phyloP scores from a whole-genome alignment of 495 filamentous ascomycete genomes.

The Talaromyces trachyspermus region DNA sequence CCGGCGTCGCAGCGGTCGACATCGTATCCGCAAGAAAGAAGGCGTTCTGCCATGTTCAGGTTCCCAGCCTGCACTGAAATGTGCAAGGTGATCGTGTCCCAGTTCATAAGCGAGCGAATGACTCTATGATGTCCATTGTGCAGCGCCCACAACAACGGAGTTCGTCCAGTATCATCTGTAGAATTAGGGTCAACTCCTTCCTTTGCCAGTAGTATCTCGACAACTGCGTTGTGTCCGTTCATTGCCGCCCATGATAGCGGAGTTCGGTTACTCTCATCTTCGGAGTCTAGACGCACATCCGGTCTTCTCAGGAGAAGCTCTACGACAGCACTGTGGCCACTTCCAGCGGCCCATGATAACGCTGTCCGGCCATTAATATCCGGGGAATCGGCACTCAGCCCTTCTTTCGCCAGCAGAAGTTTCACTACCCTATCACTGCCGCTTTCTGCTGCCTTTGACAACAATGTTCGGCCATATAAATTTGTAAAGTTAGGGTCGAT shows the following conservation, averaged over 20 bases:
- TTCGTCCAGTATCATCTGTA: constrained; percentile 9
- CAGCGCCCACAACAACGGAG: constrained; percentile 16
- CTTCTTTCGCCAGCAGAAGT: constrained; percentile 12
- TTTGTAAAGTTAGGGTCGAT: constrained; percentile 9
- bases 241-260: constrained; percentile 12
- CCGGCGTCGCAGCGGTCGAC: not conserved
- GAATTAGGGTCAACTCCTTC: constrained; percentile 8
- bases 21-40: constrained; percentile 1
- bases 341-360: constrained; percentile 13
- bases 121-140: constrained; percentile 10
- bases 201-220: constrained; percentile 7
- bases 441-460: constrained; percentile 9
- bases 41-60: not conserved
- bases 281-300: constrained; percentile 10
- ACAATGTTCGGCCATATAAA: constrained; percentile 11
- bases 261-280: constrained; percentile 8
- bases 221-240: constrained; percentile 8
- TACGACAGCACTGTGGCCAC: constrained; percentile 12
- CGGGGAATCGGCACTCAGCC: not conserved
- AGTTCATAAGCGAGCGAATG: constrained; percentile 8
- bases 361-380: constrained; percentile 14
- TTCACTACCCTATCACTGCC: constrained; percentile 14
- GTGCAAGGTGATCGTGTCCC: not conserved
- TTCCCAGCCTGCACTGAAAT: not conserved
- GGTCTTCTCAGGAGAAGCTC: constrained; percentile 11